Evolutionary conservation across 805 yeast species (phyloP).

Genomic region (Saturnispora galanensis): DNA sequence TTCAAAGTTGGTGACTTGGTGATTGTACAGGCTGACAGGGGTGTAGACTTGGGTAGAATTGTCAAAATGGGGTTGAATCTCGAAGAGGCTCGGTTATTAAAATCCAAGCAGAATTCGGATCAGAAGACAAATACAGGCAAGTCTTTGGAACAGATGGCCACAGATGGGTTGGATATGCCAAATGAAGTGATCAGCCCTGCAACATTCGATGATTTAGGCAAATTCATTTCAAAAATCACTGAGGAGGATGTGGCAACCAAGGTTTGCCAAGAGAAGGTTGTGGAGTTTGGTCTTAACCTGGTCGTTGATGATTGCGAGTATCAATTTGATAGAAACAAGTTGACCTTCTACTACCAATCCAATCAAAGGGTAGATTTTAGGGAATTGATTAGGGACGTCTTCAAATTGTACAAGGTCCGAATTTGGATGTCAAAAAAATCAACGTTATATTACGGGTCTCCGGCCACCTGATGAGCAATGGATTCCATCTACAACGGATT

Average conservation of each 20-base stretch:
- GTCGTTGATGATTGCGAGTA: conserved; percentile 68
- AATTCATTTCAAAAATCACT: conserved; percentile 44
- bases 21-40: conserved; percentile 78
- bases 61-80: conserved; percentile 45
- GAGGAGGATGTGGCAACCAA: conserved; percentile 65
- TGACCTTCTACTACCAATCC: conserved; percentile 63
- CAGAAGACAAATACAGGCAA: conserved; percentile 50
- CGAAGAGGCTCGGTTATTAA: conserved; percentile 60
- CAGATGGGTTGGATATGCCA: conserved; percentile 52
- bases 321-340: conserved; percentile 76
- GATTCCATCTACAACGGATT: too few relatives aligned
- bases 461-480: too few relatives aligned
- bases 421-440: conserved; percentile 66
- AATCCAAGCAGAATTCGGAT: conserved; percentile 57
- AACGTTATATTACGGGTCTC: not conserved
- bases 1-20: conserved; percentile 56
- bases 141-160: conserved; percentile 9
- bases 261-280: conserved; percentile 49
- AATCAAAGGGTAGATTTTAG: conserved; percentile 65
- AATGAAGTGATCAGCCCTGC: conserved; percentile 61
- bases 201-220: conserved; percentile 47
- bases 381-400: conserved; percentile 65
- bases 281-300: conserved; percentile 43
- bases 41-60: conserved; percentile 65
- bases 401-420: conserved; percentile 66